A percentile compares a stretch with the other conserved stretches of the same genome.
Conservation (phyloP, 768 basidiomycete genomes). For the Suillus sp. region DNA sequence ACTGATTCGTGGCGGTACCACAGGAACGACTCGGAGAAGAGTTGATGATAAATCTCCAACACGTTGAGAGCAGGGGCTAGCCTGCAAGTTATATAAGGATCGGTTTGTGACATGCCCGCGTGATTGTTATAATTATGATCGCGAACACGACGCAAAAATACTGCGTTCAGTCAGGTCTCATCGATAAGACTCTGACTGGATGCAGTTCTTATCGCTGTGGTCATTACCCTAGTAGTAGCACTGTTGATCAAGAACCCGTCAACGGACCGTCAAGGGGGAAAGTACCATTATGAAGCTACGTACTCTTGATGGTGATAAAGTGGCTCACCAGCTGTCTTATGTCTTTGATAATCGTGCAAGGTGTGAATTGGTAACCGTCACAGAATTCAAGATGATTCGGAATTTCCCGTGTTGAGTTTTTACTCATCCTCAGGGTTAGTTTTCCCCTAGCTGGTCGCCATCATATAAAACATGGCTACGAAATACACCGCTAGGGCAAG, state of each 20-base stretch:
- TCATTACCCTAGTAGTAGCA: neutral
- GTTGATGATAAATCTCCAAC: neutral
- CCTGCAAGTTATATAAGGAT: neutral
- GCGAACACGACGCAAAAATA: neutral
- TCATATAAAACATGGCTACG: slow-evolving; percentile 2
- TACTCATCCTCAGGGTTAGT: neutral
- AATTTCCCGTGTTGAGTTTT: neutral
- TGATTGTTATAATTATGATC: neutral
- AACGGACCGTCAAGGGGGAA: neutral
- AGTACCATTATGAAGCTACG: too few species aligned
- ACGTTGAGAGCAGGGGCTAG: neutral
- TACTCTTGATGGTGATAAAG: neutral
- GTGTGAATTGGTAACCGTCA: too few species aligned
- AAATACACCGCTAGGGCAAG: neutral
- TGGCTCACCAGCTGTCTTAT: neutral
- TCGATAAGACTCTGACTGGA: neutral
- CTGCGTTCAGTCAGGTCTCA: neutral
- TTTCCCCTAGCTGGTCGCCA: neutral
- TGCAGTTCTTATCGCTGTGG: neutral
- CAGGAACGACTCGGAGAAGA: neutral
- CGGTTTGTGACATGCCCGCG: neutral
- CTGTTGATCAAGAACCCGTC: neutral
- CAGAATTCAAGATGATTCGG: neutral
- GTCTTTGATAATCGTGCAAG: too few species aligned
- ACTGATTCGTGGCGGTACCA: neutral